Conservation (phyloP, 2,329 filamentous ascomycete species). For the Zopfia rhizophila region DNA sequence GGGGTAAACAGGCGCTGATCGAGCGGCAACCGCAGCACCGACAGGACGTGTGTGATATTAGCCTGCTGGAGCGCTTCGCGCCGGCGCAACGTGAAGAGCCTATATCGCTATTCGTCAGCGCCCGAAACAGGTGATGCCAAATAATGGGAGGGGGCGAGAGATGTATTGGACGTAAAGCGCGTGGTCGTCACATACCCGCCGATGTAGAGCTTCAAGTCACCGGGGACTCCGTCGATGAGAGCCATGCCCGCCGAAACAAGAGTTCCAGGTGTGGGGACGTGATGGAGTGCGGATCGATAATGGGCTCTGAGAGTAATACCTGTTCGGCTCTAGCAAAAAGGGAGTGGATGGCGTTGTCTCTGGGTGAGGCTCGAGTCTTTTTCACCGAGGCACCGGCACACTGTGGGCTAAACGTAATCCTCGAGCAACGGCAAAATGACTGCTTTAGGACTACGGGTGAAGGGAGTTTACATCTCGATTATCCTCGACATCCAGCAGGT, state of each 20-base stretch:
- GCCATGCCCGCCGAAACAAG: slow-evolving; percentile 57
- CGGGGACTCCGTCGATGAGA: slow-evolving; percentile 73
- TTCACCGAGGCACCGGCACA: slow-evolving; percentile 13
- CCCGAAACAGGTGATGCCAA: slow-evolving; percentile 21
- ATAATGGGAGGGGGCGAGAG: slow-evolving; percentile 20
- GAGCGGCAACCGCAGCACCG: slow-evolving; percentile 74
- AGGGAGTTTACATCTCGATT: not conserved
- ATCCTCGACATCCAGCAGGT: not conserved
- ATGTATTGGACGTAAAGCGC: slow-evolving; percentile 25
- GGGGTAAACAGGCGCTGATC: slow-evolving; percentile 67
- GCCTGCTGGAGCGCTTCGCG: slow-evolving; percentile 74
- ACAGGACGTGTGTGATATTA: slow-evolving; percentile 91
- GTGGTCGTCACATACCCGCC: slow-evolving; percentile 71
- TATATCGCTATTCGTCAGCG: slow-evolving; percentile 55
- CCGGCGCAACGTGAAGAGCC: slow-evolving; percentile 81
- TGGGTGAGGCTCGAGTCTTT: slow-evolving; percentile 10
- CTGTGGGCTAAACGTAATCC: no score
- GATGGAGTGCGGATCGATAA: not conserved
- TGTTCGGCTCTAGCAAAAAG: slow-evolving; percentile 24
- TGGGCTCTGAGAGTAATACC: not conserved
- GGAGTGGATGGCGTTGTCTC: slow-evolving; percentile 19
- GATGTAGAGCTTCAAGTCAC: slow-evolving; percentile 77
- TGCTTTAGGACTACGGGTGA: slow-evolving; percentile 8
- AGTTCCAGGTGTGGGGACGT: slow-evolving; percentile 14
- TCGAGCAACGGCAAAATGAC: slow-evolving; percentile 2